Evolutionary conservation across 371 early-diverging fungal genomes (phyloP).

Genomic region (Mycotypha africana): DNA sequence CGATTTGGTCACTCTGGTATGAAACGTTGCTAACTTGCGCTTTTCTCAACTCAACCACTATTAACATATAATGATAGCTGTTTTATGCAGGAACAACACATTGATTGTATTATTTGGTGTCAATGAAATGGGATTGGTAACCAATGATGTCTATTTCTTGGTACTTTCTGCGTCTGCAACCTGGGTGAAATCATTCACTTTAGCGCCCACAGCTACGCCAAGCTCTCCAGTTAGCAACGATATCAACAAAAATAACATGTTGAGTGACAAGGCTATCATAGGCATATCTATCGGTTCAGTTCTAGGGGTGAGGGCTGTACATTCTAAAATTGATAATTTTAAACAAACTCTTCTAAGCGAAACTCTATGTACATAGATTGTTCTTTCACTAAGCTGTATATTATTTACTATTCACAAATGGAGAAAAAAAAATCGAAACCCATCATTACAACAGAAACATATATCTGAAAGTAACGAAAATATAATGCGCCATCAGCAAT

Average conservation of each 20-base stretch:
- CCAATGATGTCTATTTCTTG: slow-evolving; percentile 11
- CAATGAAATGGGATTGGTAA: slow-evolving; percentile 3
- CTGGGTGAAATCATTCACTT: not conserved
- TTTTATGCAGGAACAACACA: no score
- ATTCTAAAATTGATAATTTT: no score
- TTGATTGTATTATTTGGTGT: slow-evolving; percentile 14
- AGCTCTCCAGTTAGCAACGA: not conserved
- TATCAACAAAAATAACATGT: no score
- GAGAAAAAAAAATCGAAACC: not conserved
- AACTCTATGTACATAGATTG: no score
- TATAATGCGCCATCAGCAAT: no score
- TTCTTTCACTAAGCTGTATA: not conserved
- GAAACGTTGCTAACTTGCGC: no score
- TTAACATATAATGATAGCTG: no score
- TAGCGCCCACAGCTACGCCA: not conserved
- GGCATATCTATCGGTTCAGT: not conserved
- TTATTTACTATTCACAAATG: not conserved
- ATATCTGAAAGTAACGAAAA: no score
- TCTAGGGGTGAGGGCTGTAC: not conserved
- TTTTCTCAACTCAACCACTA: no score
- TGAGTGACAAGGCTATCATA: not conserved
- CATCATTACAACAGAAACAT: no score
- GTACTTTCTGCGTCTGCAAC: not conserved
- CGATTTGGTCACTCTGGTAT: not conserved
- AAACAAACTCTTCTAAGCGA: not conserved